Evolutionary conservation across 257 asterid genomes (phyloP), one percentile per base, ranked within the genome.

Genomic region (Echites panduratus): DNA sequence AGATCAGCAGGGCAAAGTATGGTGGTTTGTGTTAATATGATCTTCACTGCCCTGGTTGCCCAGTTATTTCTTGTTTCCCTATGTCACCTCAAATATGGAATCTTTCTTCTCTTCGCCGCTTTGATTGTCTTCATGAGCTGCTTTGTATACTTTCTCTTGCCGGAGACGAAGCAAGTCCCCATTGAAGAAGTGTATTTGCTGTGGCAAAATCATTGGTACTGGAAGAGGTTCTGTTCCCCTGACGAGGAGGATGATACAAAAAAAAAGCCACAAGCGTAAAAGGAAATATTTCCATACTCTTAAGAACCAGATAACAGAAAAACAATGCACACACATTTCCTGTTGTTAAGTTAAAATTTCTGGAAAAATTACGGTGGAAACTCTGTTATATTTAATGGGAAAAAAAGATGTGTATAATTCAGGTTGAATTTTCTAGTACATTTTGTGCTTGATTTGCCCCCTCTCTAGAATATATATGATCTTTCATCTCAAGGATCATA

Each of bases 131-230:
- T 76, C 71, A 93, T 91, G 98, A 85, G 81, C 61, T 61, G 80
- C 82, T 93, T 93, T 62, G 77, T 93, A 49, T 89, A 49, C 89
- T 86, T 93, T 77, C 86, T 93, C 57, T 52, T 93, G 86, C 98
- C 97, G 0, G 98, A 93, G 85, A 93, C 97, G 4, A 90, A 93
- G 82, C 98, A 93, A 79, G 96, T 93, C 9, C 98, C 98, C 4
- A 91, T 93, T 27, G 98, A 93, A 79, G 98, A 93, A 88, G 82
- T 89, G 52, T 80, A 93, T 70, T 63, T 93, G 78, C 78, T 93
- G 32, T 90, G 87, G 84, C 86, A 90, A 59, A 82, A 71, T 27
- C 97, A 93, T 70, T 89, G 97, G 91, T 84, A 83, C 59, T 93
- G 98, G 98, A 90, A 87, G 81, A 85, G 90, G 52, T 93, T 78